Evolutionary conservation across 2,329 filamentous ascomycete species (phyloP).

Genomic region (Fusarium nanum): DNA sequence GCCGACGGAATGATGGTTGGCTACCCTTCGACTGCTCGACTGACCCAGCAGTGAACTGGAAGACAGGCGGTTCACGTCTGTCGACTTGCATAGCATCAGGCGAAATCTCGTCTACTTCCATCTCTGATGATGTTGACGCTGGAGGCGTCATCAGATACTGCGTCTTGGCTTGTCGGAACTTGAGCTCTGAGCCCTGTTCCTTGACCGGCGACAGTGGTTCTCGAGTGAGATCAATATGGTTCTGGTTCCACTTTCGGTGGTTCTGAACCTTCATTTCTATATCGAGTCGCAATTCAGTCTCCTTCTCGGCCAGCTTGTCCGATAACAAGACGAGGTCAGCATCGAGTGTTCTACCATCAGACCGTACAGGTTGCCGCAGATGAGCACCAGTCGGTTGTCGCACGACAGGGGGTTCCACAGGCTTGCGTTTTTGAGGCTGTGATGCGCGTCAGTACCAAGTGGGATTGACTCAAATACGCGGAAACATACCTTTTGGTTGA

Average conservation of each 20-base stretch:
- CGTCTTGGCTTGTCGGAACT: slow-evolving; percentile 78
- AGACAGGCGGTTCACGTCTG: slow-evolving; percentile 52
- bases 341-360: slow-evolving; percentile 78
- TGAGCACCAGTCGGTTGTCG: slow-evolving; percentile 72
- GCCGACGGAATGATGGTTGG: slow-evolving; percentile 80
- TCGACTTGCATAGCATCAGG: slow-evolving; percentile 58
- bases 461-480: slow-evolving; percentile 34
- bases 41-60: slow-evolving; percentile 60
- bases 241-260: slow-evolving; percentile 91
- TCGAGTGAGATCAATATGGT: slow-evolving; percentile 88
- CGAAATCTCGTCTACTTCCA: slow-evolving; percentile 65
- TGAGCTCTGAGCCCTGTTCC: slow-evolving; percentile 69
- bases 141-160: slow-evolving; percentile 77
- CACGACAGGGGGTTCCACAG: slow-evolving; percentile 67
- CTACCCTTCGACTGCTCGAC: slow-evolving; percentile 55
- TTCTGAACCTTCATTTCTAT: slow-evolving; percentile 89
- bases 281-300: slow-evolving; percentile 81
- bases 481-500: slow-evolving; percentile 86
- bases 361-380: slow-evolving; percentile 75
- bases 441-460: slow-evolving; percentile 52
- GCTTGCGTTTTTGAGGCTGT: slow-evolving; percentile 78
- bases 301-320: slow-evolving; percentile 82
- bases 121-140: slow-evolving; percentile 66
- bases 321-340: slow-evolving; percentile 81
- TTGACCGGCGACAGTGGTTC: slow-evolving; percentile 83